A percentile compares a stretch with the other conserved stretches of the same genome.
Conservation (phyloP, 805 yeast genomes). For the Ogataea henricii region DNA sequence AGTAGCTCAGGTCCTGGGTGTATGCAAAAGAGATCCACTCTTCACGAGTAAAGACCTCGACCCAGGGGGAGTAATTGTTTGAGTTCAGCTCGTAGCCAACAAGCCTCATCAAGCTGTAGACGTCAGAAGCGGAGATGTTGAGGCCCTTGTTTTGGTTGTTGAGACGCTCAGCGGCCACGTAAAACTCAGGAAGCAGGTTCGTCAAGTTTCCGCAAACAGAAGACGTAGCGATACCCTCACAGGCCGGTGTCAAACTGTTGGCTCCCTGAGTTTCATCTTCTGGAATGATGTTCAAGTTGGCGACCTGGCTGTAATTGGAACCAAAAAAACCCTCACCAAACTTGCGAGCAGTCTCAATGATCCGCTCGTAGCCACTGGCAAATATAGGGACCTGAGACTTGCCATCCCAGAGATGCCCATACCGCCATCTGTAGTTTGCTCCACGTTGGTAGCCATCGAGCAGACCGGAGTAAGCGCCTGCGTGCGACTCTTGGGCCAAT, state of each 20-base stretch:
- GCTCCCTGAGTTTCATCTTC: conserved; percentile 53
- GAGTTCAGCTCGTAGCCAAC: conserved; percentile 75
- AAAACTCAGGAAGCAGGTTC: conserved; percentile 41
- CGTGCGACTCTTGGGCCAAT: conserved; percentile 48
- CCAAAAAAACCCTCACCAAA: conserved; percentile 62
- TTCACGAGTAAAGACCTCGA: conserved; percentile 64
- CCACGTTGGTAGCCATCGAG: conserved; percentile 50
- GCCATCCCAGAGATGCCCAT: conserved; percentile 46
- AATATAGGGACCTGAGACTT: conserved; percentile 47
- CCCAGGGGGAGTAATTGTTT: conserved; percentile 62
- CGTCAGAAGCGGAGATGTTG: conserved; percentile 52
- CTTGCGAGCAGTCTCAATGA: conserved; percentile 50
- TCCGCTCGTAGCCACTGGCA: conserved; percentile 53
- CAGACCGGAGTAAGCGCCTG: conserved; percentile 53
- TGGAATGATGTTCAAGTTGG: conserved; percentile 43
- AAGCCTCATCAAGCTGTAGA: conserved; percentile 51
- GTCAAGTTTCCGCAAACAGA: conserved; percentile 36
- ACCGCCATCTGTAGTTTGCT: conserved; percentile 46
- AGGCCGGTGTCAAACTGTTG: conserved; percentile 47
- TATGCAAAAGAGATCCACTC: conserved; percentile 65
- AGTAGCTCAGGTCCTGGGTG: conserved; percentile 54
- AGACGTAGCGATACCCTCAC: conserved; percentile 36
- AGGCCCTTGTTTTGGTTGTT: conserved; percentile 51
- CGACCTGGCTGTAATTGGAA: conserved; percentile 37
- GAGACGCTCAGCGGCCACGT: conserved; percentile 53